phyloP scores from a whole-genome alignment of 2,329 filamentous ascomycete genomes.

The Monosporascus cannonballus region DNA sequence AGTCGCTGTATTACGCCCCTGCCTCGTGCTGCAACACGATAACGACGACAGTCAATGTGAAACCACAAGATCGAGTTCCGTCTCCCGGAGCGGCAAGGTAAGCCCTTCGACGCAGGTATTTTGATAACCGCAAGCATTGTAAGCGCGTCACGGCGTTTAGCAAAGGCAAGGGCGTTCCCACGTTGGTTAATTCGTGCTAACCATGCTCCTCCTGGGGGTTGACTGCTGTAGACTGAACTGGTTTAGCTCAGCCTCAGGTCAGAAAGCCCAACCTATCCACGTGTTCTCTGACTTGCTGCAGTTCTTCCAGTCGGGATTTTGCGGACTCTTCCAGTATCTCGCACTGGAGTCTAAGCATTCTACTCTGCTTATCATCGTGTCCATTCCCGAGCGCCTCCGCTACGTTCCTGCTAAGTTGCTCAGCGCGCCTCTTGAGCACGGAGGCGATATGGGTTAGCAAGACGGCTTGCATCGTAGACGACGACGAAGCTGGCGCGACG shows the following conservation, averaged over 20 bases:
- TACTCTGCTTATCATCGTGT: constrained; percentile 7
- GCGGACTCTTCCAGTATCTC: constrained; percentile 17
- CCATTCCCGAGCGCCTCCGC: background rate
- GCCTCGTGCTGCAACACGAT: too few species aligned
- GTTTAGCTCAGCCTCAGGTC: constrained; percentile 1
- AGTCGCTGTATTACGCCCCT: too few species aligned
- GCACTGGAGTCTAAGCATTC: constrained; percentile 17
- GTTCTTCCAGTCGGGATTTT: constrained; percentile 8
- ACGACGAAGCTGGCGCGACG: constrained; percentile 15
- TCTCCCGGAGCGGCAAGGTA: too few species aligned
- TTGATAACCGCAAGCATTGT: too few species aligned
- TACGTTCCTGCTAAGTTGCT: constrained; percentile 9
- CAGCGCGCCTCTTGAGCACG: constrained; percentile 11
- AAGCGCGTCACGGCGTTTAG: too few species aligned
- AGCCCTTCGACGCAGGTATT: too few species aligned
- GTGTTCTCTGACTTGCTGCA: constrained; percentile 12
- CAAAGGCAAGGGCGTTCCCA: too few species aligned
- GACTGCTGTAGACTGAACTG: background rate
- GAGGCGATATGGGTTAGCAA: constrained; percentile 17
- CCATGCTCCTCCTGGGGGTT: background rate
- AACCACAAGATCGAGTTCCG: too few species aligned
- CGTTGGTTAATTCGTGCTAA: too few species aligned
- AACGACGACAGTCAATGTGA: too few species aligned
- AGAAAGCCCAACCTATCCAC: constrained; percentile 10
- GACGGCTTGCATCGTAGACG: constrained; percentile 19